Base-by-base conservation (phyloP, 2,329 filamentous ascomycete species). In the Ophiostoma perfectum region DNA sequence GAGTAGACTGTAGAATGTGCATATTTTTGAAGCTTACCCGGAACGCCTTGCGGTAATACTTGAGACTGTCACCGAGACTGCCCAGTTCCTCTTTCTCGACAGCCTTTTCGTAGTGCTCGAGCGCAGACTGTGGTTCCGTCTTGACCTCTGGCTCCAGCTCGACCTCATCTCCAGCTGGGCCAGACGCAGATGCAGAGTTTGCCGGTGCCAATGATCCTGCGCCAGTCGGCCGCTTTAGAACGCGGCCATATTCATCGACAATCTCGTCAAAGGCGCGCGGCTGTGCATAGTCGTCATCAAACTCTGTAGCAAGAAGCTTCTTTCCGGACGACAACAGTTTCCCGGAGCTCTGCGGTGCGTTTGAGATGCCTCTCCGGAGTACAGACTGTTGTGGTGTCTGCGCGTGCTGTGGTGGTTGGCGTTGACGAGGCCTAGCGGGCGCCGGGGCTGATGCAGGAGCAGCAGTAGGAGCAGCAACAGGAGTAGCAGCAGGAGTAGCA, bases 51-150 rank as follows among this genome's bases (percentile, higher is more conserved):
- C 95, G 87, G 78, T 99, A 99, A 66, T 96, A 84, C 72, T 86
- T 87, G 68, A 99, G 77, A 76, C 94, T 98, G 71, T 98, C 94
- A 5, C 93, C 93, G 66, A 98, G 82, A 71, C 87, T 95, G 0
- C 95, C 95, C 74, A 90, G 86, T 0, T 84, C 86, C 79, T 99
- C 95, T 77, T 89, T 93, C 78, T 96, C 90, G 68, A 97, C 93
- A 3, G 94, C 95, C 76, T 86, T 87, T 77, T 98, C 95, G 74
- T 95, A 98, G 77, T 97, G 91, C 74, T 98, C 95, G 16, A 99
- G 79, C 0, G 95, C 95, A 11, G 93, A 91, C 36, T 82, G 81
- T 4, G 90, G 90, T 73, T 90, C 78, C 68, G 73, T 16, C 68
- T 69, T 67, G 63, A 42, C 7, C 36, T 82, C 81, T 4, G 90